Conservation (phyloP, 1,139 yeast species). For the Hemisphaericaspora xylanilytica region DNA sequence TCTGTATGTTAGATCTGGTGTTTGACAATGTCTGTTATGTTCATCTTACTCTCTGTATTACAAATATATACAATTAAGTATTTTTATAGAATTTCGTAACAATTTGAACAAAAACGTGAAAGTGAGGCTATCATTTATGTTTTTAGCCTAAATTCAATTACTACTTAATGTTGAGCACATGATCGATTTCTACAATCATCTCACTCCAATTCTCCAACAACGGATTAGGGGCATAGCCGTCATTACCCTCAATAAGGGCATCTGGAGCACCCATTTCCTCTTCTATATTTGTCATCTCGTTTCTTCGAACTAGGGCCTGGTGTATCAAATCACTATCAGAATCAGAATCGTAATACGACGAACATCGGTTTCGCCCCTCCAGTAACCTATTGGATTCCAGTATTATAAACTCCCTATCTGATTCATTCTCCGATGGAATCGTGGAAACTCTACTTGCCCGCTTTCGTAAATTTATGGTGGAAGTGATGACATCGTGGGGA, state of each 20-base stretch:
- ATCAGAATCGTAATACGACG: conserved; percentile 3
- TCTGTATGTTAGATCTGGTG: no score
- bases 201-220: conserved; percentile 7
- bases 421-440: neutral
- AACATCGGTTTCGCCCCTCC: neutral
- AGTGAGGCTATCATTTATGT: no score
- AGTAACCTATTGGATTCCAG: neutral
- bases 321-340: conserved; percentile 13
- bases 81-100: no score
- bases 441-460: neutral
- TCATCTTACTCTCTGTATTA: no score
- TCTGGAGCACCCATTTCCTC: neutral
- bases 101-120: no score
- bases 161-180: neutral
- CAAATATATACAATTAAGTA: no score
- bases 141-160: no score
- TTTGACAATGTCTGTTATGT: no score
- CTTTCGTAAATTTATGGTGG: conserved; percentile 24
- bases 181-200: conserved; percentile 7
- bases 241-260: neutral
- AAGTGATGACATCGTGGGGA: conserved; percentile 38
- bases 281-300: no score
- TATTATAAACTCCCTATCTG: neutral
- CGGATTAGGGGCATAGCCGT: neutral
- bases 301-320: neutral